These are phyloP conservation scores for Sclerotinia sclerotiorum DNA, from an alignment of 2,329 filamentous ascomycete genomes.

Conservation along the genomic window DNA sequence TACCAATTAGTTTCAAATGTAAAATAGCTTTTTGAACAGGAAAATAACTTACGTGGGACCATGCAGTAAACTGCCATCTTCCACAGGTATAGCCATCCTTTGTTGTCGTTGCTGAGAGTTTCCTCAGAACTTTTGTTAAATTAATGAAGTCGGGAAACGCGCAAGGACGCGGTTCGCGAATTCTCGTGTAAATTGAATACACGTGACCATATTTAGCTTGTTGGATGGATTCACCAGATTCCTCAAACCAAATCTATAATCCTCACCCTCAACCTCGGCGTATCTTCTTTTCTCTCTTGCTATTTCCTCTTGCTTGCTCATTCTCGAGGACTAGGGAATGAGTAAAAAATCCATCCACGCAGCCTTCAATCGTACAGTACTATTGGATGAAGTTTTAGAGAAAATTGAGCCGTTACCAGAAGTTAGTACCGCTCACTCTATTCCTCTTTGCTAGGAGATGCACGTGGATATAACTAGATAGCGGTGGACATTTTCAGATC, in stretches of 20 bases:
- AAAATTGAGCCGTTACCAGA: no score
- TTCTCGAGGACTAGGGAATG: neutral
- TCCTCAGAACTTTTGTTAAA: neutral
- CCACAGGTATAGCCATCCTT: constrained; percentile 12
- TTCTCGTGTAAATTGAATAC: constrained; percentile 23
- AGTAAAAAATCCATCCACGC: neutral
- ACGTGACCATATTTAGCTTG: neutral
- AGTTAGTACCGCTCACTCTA: no score
- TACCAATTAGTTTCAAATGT: neutral
- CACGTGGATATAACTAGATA: no score
- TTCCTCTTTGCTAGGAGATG: no score
- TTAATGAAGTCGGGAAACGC: constrained; percentile 5
- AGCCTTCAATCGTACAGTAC: neutral
- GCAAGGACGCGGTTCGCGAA: constrained; percentile 17
- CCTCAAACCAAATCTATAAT: neutral
- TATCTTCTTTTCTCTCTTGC: no score
- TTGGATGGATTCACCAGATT: no score
- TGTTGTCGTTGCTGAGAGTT: neutral
- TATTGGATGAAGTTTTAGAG: no score
- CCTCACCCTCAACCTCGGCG: neutral
- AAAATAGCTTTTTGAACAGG: neutral
- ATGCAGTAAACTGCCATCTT: constrained; percentile 20
- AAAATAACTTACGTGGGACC: constrained; percentile 18
- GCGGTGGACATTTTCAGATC: no score
- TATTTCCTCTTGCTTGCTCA: neutral